Conservation (phyloP, 257 asterid genomes). For the Striga asiatica region DNA sequence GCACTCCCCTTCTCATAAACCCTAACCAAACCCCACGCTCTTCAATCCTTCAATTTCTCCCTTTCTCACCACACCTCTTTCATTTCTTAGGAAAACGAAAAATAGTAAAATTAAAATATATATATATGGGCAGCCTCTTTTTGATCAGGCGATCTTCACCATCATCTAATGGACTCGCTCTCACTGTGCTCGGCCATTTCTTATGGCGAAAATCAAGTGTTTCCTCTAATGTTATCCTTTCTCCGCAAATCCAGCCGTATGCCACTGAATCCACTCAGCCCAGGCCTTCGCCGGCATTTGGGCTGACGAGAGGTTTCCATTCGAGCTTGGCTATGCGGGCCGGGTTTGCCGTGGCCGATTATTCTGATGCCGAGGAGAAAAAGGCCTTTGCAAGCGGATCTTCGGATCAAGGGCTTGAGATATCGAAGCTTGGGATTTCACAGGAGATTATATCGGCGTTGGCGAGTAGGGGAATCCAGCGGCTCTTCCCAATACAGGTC, state of each 20-base stretch:
- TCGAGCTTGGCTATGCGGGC: constrained; percentile 31
- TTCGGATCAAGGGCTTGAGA: constrained; percentile 76
- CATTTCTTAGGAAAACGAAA: neutral
- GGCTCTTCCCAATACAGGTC: constrained; percentile 97
- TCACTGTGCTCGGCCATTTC: constrained; percentile 34
- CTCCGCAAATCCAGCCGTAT: constrained; percentile 15
- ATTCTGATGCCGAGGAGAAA: constrained; percentile 40
- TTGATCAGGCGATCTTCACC: constrained; percentile 38
- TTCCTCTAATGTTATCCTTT: constrained; percentile 10
- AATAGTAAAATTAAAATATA: too few relatives aligned
- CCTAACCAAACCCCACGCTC: constrained; percentile 27
- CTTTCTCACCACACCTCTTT: neutral
- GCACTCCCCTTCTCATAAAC: constrained; percentile 33
- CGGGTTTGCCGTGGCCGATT: constrained; percentile 52
- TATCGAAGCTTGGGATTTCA: constrained; percentile 73
- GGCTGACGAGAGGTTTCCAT: constrained; percentile 35
- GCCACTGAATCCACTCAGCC: neutral
- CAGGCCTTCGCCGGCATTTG: constrained; percentile 2
- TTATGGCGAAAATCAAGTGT: constrained; percentile 19
- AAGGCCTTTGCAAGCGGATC: constrained; percentile 18
- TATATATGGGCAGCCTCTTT: constrained; percentile 47
- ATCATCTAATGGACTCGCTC: constrained; percentile 27
- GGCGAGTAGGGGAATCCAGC: constrained; percentile 53
- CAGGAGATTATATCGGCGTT: constrained; percentile 52
- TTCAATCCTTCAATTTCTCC: constrained; percentile 1